These are phyloP conservation scores for Stemphylium vesicarium DNA, from an alignment of 2,329 filamentous ascomycete species.

Conservation along the genomic window DNA sequence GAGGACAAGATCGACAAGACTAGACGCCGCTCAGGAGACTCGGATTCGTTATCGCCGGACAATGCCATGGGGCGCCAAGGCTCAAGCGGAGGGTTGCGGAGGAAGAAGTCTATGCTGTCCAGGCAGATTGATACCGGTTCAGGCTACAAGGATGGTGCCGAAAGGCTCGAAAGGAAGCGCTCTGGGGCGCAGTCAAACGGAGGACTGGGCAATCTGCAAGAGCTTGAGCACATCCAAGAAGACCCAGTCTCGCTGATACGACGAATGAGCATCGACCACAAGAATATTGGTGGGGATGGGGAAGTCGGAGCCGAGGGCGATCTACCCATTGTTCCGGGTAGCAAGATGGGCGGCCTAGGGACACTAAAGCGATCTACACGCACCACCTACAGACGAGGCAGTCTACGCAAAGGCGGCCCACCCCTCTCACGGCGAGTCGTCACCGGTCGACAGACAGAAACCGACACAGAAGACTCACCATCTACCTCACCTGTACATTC, in stretches of 20 bases:
- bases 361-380: conserved; percentile 87
- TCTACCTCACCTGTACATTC: conserved; percentile 57
- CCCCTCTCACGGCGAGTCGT: conserved; percentile 75
- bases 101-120: conserved; percentile 96
- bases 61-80: conserved; percentile 60
- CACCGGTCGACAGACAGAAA: conserved; percentile 64
- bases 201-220: conserved; percentile 62
- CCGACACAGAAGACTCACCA: conserved; percentile 61
- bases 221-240: conserved; percentile 81
- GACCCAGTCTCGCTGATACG: conserved; percentile 76
- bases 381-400: conserved; percentile 90
- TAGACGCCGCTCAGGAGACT: conserved; percentile 76
- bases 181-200: conserved; percentile 62
- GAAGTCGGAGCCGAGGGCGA: conserved; percentile 55
- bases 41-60: conserved; percentile 66
- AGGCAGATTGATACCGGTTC: conserved; percentile 82
- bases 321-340: conserved; percentile 82
- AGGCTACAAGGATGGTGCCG: conserved; percentile 83
- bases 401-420: conserved; percentile 77
- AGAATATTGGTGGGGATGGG: conserved; percentile 49
- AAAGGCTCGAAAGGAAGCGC: conserved; percentile 75
- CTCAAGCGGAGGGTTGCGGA: conserved; percentile 67
- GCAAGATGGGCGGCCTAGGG: conserved; percentile 73
- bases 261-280: conserved; percentile 66
- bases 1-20: conserved; percentile 93